Base-by-base conservation (phyloP, 805 yeast genomes). In the Saccharomycopsis malanga region DNA sequence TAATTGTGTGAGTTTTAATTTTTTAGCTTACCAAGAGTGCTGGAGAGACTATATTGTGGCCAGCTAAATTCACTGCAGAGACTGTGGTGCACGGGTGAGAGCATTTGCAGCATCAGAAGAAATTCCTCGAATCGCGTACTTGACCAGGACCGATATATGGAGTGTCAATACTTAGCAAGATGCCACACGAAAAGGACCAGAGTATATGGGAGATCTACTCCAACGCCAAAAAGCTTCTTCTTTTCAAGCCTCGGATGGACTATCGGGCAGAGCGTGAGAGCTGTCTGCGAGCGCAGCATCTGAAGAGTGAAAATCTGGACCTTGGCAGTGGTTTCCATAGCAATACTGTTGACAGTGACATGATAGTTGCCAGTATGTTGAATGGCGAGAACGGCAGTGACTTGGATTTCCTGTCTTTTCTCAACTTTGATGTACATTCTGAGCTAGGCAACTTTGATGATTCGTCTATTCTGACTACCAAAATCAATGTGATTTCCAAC, bases 141-240 rank as follows among this genome's bases (percentile, higher is more conserved):
- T n/a, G 6, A 20, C 4, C 24, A 36, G 10, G n/a, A n/a, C n/a
- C n/a, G n/a, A n/a, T n/a, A n/a, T n/a, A n/a, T n/a, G n/a, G n/a
- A n/a, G n/a, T n/a, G n/a, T n/a, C n/a, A n/a, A n/a, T n/a, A n/a
- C n/a, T n/a, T n/a, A n/a, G n/a, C n/a, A n/a, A n/a, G n/a, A n/a
- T n/a, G n/a, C 14, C 39, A 4, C 14, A 32, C 17, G 18, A 44
- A 10, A 27, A 38, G 20, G 45, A 38, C 18, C 45, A 46, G 14
- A 46, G 48, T 23, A 55, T 62, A 15, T 62, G 66, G 66, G 66
- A 62, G 44, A 59, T 62, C 23, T 62, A 60, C 49, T 46, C 60
- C 1, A 61, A 61, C 34, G 66, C 66, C 3, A 60, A 58, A 53
- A 60, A 57, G 45, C 53, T 62, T 21, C 52, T 62, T 42, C 56